A percentile compares a stretch with the other conserved stretches of the same genome.
These are phyloP conservation scores for Conticribra weissflogii DNA, from an alignment of 108 stramenopile genomes.

Conservation along the genomic window DNA sequence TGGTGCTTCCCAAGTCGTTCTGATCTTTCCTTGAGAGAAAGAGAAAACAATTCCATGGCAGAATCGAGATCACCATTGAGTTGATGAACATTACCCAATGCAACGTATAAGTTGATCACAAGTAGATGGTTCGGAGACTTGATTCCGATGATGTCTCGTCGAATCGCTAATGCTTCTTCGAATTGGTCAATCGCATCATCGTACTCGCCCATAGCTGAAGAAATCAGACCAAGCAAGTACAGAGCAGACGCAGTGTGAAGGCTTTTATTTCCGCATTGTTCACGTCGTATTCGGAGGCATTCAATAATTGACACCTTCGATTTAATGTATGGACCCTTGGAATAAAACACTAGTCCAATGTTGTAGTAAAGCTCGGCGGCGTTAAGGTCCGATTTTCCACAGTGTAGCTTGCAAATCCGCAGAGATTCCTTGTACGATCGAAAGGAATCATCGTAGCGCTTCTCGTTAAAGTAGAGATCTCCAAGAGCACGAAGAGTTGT, in stretches of 20 bases:
- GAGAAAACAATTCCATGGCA: constrained; percentile 41
- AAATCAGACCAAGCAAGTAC: constrained; percentile 38
- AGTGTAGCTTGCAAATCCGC: constrained; percentile 49
- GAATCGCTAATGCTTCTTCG: constrained; percentile 39
- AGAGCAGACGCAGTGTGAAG: constrained; percentile 36
- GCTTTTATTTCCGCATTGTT: constrained; percentile 24
- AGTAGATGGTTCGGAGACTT: constrained; percentile 33
- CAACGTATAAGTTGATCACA: constrained; percentile 37
- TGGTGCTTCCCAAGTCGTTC: constrained; percentile 39
- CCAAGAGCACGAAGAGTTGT: constrained; percentile 52
- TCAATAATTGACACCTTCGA: constrained; percentile 38
- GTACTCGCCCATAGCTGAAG: constrained; percentile 30
- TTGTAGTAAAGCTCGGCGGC: constrained; percentile 50
- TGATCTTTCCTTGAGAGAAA: constrained; percentile 26
- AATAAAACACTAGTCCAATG: constrained; percentile 49
- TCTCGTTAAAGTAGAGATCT: constrained; percentile 47
- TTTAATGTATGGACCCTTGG: constrained; percentile 47
- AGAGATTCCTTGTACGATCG: constrained; percentile 56
- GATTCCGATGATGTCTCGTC: constrained; percentile 21
- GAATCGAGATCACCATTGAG: constrained; percentile 35
- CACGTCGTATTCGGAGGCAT: constrained; percentile 44
- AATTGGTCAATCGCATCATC: constrained; percentile 35
- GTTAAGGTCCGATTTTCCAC: constrained; percentile 27
- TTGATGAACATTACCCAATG: constrained; percentile 38
- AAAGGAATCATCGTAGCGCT: constrained; percentile 49